Conservation (phyloP, 495 filamentous ascomycete genomes). For the Baudoinia panamericana region DNA sequence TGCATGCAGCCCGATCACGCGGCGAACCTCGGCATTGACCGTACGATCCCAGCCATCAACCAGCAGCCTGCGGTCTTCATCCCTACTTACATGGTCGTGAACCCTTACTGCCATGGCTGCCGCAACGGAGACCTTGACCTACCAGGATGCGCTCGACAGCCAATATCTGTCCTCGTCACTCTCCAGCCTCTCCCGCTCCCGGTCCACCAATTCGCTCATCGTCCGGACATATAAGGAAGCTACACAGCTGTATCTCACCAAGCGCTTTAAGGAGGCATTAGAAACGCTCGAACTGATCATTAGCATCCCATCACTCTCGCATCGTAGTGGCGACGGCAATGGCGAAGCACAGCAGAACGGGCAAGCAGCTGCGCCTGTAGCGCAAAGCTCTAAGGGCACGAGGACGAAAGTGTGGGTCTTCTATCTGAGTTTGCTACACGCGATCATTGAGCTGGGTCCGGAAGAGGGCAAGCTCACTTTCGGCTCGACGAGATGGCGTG, state of each 20-base stretch:
- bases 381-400: conserved; percentile 56
- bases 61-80: neutral
- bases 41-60: no score
- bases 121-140: conserved; percentile 14
- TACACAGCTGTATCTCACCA: conserved; percentile 81
- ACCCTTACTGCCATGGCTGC: conserved; percentile 3
- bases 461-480: conserved; percentile 82
- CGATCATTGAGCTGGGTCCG: conserved; percentile 71
- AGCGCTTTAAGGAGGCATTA: conserved; percentile 79
- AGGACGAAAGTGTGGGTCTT: conserved; percentile 94
- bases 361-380: conserved; percentile 47
- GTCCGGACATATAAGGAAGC: conserved; percentile 81
- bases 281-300: conserved; percentile 69
- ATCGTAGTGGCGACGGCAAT: conserved; percentile 29
- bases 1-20: no score
- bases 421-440: conserved; percentile 85
- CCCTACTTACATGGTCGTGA: neutral
- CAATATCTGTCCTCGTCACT: conserved; percentile 38
- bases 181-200: conserved; percentile 41
- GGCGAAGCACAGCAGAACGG: conserved; percentile 26
- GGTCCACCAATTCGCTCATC: conserved; percentile 47
- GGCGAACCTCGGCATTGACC: no score
- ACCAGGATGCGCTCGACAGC: conserved; percentile 9
- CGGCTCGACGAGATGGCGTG: conserved; percentile 71
- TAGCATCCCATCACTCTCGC: conserved; percentile 24